phyloP scores from a whole-genome alignment of 2,329 filamentous ascomycete genomes.

The Fusarium cicatricum region DNA sequence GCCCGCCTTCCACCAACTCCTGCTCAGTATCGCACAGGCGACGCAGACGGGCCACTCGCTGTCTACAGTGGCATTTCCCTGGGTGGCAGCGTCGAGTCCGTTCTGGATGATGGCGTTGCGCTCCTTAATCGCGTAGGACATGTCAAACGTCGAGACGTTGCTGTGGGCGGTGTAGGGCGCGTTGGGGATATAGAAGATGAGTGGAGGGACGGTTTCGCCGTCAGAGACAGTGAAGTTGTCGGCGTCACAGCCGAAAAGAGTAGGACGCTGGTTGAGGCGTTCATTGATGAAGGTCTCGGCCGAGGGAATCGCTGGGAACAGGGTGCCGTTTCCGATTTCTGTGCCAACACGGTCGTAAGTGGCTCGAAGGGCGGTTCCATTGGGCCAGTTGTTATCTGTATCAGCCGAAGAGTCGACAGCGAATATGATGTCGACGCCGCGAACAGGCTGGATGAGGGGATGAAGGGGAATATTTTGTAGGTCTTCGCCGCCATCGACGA shows the following conservation, averaged over 20 bases:
- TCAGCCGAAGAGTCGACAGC: slow-evolving; percentile 71
- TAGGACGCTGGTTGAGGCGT: slow-evolving; percentile 65
- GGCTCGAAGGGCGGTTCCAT: slow-evolving; percentile 64
- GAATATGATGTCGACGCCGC: slow-evolving; percentile 67
- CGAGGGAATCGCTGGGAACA: slow-evolving; percentile 66
- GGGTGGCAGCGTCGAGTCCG: slow-evolving; percentile 80
- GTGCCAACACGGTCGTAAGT: slow-evolving; percentile 61
- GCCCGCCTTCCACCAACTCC: slow-evolving; percentile 72
- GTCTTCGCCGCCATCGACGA: slow-evolving; percentile 84
- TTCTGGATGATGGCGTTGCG: slow-evolving; percentile 82
- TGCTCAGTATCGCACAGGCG: slow-evolving; percentile 78
- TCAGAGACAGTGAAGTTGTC: slow-evolving; percentile 43
- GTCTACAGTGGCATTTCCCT: slow-evolving; percentile 77
- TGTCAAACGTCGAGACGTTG: slow-evolving; percentile 77
- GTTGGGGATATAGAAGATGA: slow-evolving; percentile 83
- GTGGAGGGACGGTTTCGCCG: slow-evolving; percentile 61
- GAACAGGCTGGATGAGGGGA: slow-evolving; percentile 59
- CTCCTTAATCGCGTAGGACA: slow-evolving; percentile 66
- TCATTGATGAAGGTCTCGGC: slow-evolving; percentile 62
- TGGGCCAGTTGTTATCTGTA: slow-evolving; percentile 63
- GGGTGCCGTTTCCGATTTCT: slow-evolving; percentile 57
- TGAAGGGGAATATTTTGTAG: slow-evolving; percentile 80
- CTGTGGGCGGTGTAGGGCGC: slow-evolving; percentile 73
- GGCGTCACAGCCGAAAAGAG: slow-evolving; percentile 70
- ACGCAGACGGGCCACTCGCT: slow-evolving; percentile 78